These are phyloP conservation scores for Gossypium schwendimanii DNA, from an alignment of 441 rosid species.

Conservation along the genomic window DNA sequence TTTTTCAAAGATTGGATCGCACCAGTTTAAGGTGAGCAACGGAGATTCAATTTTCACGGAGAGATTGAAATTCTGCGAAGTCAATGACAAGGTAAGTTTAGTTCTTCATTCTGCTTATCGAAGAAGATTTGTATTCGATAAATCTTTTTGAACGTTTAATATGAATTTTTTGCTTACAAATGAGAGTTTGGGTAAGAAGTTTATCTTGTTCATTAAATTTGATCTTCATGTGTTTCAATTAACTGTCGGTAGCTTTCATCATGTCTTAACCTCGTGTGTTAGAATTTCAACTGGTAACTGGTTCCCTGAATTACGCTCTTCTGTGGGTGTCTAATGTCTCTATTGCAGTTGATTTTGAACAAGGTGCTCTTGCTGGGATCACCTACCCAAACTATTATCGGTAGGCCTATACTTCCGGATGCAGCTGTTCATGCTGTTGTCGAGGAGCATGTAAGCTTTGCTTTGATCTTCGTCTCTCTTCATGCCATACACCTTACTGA, in stretches of 20 bases:
- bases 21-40: constrained; percentile 89
- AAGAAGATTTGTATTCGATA: neutral
- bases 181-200: neutral
- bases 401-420: constrained; percentile 69
- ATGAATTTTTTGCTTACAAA: neutral
- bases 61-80: constrained; percentile 82
- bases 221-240: neutral
- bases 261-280: neutral
- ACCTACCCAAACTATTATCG: constrained; percentile 59
- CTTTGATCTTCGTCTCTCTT: constrained; percentile 5
- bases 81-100: constrained; percentile 67
- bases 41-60: constrained; percentile 72
- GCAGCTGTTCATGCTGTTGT: constrained; percentile 86
- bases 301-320: neutral
- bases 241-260: neutral
- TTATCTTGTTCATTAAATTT: neutral
- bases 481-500: neutral
- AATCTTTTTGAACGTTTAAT: neutral
- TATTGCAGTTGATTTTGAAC: constrained; percentile 64
- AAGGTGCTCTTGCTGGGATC: constrained; percentile 82
- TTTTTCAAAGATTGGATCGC: constrained; percentile 68
- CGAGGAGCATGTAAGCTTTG: constrained; percentile 79
- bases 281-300: too few relatives aligned
- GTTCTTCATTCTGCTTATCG: neutral
- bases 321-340: constrained; percentile 16